These are phyloP conservation scores for Euphrasia arctica DNA, from an alignment of 305 asterid genomes.

Conservation along the genomic window DNA sequence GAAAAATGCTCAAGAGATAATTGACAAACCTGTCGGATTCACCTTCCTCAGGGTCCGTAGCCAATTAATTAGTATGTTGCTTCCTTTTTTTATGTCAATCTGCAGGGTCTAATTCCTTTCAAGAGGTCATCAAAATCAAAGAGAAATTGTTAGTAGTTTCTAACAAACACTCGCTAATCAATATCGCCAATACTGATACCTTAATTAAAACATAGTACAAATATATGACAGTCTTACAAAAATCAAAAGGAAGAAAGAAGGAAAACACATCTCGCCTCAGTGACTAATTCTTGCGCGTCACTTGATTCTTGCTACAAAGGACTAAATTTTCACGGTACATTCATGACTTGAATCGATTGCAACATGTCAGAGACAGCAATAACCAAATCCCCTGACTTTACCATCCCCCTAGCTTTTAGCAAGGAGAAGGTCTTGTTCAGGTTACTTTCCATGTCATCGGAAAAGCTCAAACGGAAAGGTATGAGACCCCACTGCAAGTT, in stretches of 20 bases:
- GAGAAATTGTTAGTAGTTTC: conserved; percentile 6
- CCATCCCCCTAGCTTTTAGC: conserved; percentile 94
- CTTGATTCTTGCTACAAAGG: conserved; percentile 22
- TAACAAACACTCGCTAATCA: conserved; percentile 4
- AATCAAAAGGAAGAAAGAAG: conserved; percentile 7
- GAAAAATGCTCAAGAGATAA: conserved; percentile 22
- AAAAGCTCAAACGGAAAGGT: conserved; percentile 89
- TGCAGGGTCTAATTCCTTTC: conserved; percentile 27
- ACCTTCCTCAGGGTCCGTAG: conserved; percentile 13
- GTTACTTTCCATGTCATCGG: conserved; percentile 95
- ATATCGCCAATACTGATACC: background rate
- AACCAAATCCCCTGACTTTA: conserved; percentile 89
- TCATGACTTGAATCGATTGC: conserved; percentile 97
- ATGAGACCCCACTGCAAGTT: conserved; percentile 98
- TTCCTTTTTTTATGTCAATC: conserved; percentile 26
- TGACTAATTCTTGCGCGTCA: conserved; percentile 16
- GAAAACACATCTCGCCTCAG: conserved; percentile 25
- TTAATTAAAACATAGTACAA: conserved; percentile 22
- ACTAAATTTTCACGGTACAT: conserved; percentile 57
- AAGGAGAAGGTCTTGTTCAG: conserved; percentile 85
- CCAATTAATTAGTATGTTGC: conserved; percentile 16
- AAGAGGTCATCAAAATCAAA: conserved; percentile 21
- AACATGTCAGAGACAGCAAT: conserved; percentile 94
- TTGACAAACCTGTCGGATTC: conserved; percentile 32
- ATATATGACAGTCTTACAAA: conserved; percentile 13